Conservation (phyloP, 768 basidiomycete genomes). For the Boletellus ananiceps region DNA sequence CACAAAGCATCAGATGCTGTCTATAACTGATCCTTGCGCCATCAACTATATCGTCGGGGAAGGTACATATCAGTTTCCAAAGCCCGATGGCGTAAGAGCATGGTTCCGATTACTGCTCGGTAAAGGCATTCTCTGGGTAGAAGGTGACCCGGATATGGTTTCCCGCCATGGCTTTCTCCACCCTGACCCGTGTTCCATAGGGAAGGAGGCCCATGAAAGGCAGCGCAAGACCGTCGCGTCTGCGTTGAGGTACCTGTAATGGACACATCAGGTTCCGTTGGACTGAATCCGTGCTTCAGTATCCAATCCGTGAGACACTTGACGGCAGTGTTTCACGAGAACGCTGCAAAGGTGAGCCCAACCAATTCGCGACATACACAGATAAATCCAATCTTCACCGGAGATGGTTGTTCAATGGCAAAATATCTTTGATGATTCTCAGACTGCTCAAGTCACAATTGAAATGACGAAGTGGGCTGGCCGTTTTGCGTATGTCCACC, state of each 20-base stretch:
- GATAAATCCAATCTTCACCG: slow-evolving; percentile 4
- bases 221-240: slow-evolving; percentile 51
- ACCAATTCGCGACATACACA: neutral
- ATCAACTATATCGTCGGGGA: slow-evolving; percentile 53
- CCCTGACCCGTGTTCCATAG: slow-evolving; percentile 26
- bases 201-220: slow-evolving; percentile 52
- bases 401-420: slow-evolving; percentile 49
- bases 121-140: slow-evolving; percentile 62
- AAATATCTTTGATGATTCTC: slow-evolving; percentile 39
- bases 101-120: slow-evolving; percentile 62
- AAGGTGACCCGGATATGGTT: slow-evolving; percentile 38
- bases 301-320: slow-evolving; percentile 51
- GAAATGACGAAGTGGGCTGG: slow-evolving; percentile 58
- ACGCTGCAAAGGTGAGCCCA: slow-evolving; percentile 37
- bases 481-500: slow-evolving; percentile 50
- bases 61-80: slow-evolving; percentile 54
- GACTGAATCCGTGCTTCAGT: slow-evolving; percentile 26
- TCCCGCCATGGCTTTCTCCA: neutral
- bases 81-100: slow-evolving; percentile 55
- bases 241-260: slow-evolving; percentile 46
- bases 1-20: slow-evolving; percentile 51
- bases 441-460: slow-evolving; percentile 40
- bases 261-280: neutral
- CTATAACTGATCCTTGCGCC: slow-evolving; percentile 51
- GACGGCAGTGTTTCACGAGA: slow-evolving; percentile 51